These are phyloP conservation scores for Eremochloa ophiuroides DNA, from an alignment of 176 grass and related monocot species.

Conservation along the genomic window DNA sequence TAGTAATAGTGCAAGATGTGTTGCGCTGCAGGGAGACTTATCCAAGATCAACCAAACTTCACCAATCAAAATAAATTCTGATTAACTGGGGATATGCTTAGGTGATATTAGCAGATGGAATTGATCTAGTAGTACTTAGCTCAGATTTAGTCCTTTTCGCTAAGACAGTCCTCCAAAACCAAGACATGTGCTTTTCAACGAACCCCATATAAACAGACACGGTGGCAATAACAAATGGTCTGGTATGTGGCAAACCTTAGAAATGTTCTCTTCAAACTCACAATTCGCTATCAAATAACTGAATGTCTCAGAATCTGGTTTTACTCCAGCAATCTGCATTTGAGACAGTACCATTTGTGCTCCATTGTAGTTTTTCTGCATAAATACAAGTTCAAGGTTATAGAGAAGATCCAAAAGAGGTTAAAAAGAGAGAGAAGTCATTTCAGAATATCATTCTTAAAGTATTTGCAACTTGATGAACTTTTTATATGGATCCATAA, in stretches of 20 bases:
- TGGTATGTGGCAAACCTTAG: constrained; percentile 58
- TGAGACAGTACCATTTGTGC: constrained; percentile 58
- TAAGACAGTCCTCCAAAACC: constrained; percentile 5
- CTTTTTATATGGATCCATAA: constrained; percentile 1
- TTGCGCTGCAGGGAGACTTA: neutral
- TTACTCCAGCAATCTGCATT: constrained; percentile 75
- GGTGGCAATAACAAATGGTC: constrained; percentile 15
- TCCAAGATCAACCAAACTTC: neutral
- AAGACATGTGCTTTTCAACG: constrained; percentile 8
- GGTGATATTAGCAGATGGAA: constrained; percentile 3
- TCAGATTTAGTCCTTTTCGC: constrained; percentile 3
- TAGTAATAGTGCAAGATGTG: neutral
- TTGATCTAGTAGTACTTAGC: neutral
- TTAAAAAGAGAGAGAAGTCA: neutral
- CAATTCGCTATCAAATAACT: constrained; percentile 87
- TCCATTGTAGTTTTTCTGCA: constrained; percentile 73
- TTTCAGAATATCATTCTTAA: constrained; percentile 12
- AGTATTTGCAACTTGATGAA: neutral
- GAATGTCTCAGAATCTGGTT: constrained; percentile 87
- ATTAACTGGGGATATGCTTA: constrained; percentile 15
- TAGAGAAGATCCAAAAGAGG: neutral
- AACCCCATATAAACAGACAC: constrained; percentile 27
- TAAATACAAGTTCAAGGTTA: constrained; percentile 21
- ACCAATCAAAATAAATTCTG: constrained; percentile 13
- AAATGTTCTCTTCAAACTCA: constrained; percentile 67